phyloP scores from a whole-genome alignment of 164 flowering plant genomes.

The Hamamelis virginiana region DNA sequence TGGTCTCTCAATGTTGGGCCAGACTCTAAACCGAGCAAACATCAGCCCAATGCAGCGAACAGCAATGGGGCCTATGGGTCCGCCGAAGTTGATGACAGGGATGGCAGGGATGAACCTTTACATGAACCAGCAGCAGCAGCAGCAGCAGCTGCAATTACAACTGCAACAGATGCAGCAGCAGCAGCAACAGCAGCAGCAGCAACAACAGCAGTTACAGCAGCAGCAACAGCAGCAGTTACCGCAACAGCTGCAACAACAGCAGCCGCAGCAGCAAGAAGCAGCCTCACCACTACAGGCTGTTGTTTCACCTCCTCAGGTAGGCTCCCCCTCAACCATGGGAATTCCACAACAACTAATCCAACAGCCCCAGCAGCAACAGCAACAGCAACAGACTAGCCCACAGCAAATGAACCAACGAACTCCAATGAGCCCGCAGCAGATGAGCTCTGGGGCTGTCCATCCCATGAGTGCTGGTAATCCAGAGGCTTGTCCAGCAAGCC shows the following conservation, averaged over 20 bases:
- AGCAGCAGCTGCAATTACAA: conserved; percentile 16
- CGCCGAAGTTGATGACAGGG: conserved; percentile 76
- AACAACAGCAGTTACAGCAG: conserved; percentile 29
- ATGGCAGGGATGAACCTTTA: conserved; percentile 61
- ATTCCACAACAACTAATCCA: conserved; percentile 50
- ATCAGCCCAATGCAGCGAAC: conserved; percentile 59
- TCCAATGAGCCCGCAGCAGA: conserved; percentile 39
- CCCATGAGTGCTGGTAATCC: conserved; percentile 59
- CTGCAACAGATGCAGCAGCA: conserved; percentile 40
- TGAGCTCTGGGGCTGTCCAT: conserved; percentile 69
- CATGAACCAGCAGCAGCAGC: conserved; percentile 63
- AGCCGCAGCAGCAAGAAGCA: conserved; percentile 52
- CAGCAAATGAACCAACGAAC: conserved; percentile 41
- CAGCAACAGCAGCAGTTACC: conserved; percentile 32
- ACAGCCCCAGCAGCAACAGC: conserved; percentile 41
- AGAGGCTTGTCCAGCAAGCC: conserved; percentile 83
- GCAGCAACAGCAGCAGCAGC: conserved; percentile 25
- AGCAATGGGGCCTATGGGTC: conserved; percentile 72
- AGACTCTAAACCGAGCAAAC: conserved; percentile 53
- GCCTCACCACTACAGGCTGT: conserved; percentile 72
- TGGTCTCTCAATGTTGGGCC: conserved; percentile 72
- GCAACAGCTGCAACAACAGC: conserved; percentile 41
- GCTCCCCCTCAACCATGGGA: conserved; percentile 68
- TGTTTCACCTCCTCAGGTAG: conserved; percentile 60
- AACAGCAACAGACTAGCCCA: conserved; percentile 52